Evolutionary conservation across 2,329 filamentous ascomycete species (phyloP).

Genomic region (Ophiocordyceps sinensis): DNA sequence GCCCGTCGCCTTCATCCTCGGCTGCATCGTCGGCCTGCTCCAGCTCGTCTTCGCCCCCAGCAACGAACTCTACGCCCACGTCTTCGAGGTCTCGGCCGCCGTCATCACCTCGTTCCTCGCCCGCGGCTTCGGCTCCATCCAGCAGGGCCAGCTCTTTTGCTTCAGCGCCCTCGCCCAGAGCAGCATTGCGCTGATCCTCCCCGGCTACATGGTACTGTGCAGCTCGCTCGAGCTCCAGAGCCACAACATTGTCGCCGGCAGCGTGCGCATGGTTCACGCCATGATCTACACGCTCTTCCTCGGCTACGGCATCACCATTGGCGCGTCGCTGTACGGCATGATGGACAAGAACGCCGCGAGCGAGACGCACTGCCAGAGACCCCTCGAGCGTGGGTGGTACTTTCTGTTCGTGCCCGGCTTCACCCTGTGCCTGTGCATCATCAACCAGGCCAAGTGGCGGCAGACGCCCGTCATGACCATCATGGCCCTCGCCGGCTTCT

Average conservation of each 20-base stretch:
- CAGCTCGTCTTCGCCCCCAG: conserved; percentile 62
- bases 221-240: conserved; percentile 53
- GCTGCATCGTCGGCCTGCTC: conserved; percentile 57
- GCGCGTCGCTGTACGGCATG: conserved; percentile 50
- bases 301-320: conserved; percentile 60
- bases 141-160: conserved; percentile 44
- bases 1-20: conserved; percentile 62
- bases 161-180: conserved; percentile 59
- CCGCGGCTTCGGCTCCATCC: conserved; percentile 54
- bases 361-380: conserved; percentile 24
- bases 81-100: conserved; percentile 38
- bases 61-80: conserved; percentile 52
- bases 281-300: conserved; percentile 64
- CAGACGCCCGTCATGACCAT: conserved; percentile 63
- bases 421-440: conserved; percentile 58
- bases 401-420: conserved; percentile 67
- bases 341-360: conserved; percentile 40
- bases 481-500: conserved; percentile 60
- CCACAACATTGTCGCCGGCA: conserved; percentile 55
- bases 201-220: conserved; percentile 36
- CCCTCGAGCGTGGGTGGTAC: conserved; percentile 31
- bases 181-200: conserved; percentile 62
- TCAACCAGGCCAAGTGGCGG: conserved; percentile 71
- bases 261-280: conserved; percentile 61
- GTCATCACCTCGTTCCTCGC: conserved; percentile 55